A percentile compares a stretch with the other conserved stretches of the same genome.
Conservation (phyloP, 192 early-diverging fungal species). For the Mortierella alpina region DNA sequence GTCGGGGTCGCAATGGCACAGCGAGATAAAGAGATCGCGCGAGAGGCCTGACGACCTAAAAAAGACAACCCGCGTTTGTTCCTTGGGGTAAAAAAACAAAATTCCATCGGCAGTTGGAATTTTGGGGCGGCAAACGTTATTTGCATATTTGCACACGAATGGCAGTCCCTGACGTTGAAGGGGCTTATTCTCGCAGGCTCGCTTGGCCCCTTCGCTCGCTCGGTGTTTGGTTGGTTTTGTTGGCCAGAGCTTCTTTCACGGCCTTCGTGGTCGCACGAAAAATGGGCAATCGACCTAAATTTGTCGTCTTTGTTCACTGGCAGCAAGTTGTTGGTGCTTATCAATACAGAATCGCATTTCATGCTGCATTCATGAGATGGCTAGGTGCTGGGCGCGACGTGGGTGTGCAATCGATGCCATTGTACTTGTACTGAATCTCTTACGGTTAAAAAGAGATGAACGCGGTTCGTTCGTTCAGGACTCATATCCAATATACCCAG, state of each 20-base stretch:
- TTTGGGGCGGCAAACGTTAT: not conserved
- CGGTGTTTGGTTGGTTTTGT: constrained; percentile 1
- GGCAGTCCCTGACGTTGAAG: too few species aligned
- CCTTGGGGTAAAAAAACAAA: not conserved
- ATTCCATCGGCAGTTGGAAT: not conserved
- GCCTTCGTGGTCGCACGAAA: not conserved
- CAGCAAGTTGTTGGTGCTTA: not conserved
- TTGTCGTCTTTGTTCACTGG: too few species aligned
- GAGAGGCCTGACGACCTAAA: not conserved
- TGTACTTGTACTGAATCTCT: too few species aligned
- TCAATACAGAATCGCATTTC: not conserved
- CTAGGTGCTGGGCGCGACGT: too few species aligned
- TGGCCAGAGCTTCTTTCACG: constrained; percentile 13
- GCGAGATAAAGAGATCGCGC: not conserved
- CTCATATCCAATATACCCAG: too few species aligned
- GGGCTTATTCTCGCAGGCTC: too few species aligned
- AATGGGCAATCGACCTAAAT: not conserved
- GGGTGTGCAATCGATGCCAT: too few species aligned
- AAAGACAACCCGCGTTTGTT: constrained; percentile 1
- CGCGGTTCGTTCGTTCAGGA: too few species aligned
- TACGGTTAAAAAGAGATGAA: too few species aligned
- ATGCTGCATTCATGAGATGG: too few species aligned
- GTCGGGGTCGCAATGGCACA: not conserved
- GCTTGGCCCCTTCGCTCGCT: not conserved
- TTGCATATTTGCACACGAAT: not conserved